Conservation (phyloP, 1,284 basidiomycete genomes). For the Puccinia coronata region DNA sequence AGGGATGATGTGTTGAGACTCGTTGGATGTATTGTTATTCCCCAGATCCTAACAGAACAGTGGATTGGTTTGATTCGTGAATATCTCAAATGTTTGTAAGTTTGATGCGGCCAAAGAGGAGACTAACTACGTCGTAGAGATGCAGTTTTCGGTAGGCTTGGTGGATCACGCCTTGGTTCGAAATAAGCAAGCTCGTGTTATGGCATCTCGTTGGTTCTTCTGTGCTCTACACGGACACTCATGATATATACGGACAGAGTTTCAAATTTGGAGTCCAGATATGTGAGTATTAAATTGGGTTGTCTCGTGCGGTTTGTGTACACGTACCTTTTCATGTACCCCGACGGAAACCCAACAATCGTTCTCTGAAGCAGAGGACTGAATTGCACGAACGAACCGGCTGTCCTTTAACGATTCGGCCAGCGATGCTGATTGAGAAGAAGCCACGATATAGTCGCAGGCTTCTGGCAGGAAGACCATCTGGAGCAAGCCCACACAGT, state of each 20-base stretch:
- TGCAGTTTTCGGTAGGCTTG: slow-evolving; percentile 55
- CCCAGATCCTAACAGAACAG: neutral
- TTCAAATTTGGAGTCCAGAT: no score
- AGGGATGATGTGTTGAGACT: slow-evolving; percentile 23
- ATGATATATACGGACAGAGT: no score
- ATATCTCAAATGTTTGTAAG: neutral
- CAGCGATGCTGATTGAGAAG: slow-evolving; percentile 52
- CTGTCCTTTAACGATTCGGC: slow-evolving; percentile 53
- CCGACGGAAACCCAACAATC: slow-evolving; percentile 57
- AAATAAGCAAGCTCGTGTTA: slow-evolving; percentile 58
- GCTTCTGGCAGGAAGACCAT: slow-evolving; percentile 50
- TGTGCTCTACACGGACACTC: slow-evolving; percentile 38
- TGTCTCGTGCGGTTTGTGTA: neutral
- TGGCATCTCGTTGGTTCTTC: slow-evolving; percentile 54
- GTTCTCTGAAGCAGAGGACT: slow-evolving; percentile 52
- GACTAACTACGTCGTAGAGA: slow-evolving; percentile 35
- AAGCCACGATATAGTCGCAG: slow-evolving; percentile 57
- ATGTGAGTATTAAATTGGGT: no score
- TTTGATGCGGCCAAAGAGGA: neutral
- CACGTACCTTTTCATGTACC: slow-evolving; percentile 55
- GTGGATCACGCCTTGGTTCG: slow-evolving; percentile 53
- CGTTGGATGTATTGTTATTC: slow-evolving; percentile 10
- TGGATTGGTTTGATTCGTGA: neutral
- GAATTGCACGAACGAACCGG: slow-evolving; percentile 54
- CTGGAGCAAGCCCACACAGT: neutral